A percentile compares a stretch with the other conserved stretches of the same genome.
Conservation (phyloP, 495 filamentous ascomycete species). For the Neurospora sublineolata region DNA sequence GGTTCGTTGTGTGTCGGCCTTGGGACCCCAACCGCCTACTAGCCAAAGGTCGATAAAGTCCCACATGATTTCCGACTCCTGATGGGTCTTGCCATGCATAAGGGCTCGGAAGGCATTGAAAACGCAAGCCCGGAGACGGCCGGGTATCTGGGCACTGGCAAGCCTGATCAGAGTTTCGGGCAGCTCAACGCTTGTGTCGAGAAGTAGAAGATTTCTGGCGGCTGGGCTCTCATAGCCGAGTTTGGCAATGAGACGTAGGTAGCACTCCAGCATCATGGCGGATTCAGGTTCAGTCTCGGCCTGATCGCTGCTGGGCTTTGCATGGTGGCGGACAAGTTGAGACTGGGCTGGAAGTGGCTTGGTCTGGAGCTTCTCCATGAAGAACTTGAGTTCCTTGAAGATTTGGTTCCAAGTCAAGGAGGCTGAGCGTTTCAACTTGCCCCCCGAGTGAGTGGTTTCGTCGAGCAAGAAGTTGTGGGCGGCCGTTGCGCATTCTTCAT, state of each 20-base stretch:
- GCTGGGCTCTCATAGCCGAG: constrained; percentile 54
- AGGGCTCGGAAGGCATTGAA: constrained; percentile 59
- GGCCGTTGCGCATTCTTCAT: constrained; percentile 62
- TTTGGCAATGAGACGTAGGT: constrained; percentile 75
- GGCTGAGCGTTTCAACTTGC: constrained; percentile 64
- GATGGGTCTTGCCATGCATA: constrained; percentile 50
- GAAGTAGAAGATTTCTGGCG: constrained; percentile 58
- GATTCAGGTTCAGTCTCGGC: constrained; percentile 74
- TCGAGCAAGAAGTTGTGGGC: constrained; percentile 85
- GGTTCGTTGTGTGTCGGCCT: constrained; percentile 24
- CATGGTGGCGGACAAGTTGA: constrained; percentile 40
- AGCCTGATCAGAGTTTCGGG: constrained; percentile 56
- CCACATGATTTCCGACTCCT: constrained; percentile 58
- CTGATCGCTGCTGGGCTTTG: constrained; percentile 39
- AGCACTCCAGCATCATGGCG: constrained; percentile 83
- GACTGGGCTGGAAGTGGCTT: constrained; percentile 45
- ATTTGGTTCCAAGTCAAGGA: constrained; percentile 88
- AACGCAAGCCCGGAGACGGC: constrained; percentile 62
- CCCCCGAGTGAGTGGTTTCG: constrained; percentile 59
- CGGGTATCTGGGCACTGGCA: constrained; percentile 55
- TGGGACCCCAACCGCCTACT: constrained; percentile 37
- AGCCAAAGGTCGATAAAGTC: constrained; percentile 59
- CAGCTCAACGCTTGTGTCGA: constrained; percentile 50
- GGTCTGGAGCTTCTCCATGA: constrained; percentile 55
- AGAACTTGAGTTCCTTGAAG: constrained; percentile 74